Evolutionary conservation across 176 grass and related monocot species (phyloP), one percentile per base, ranked within the genome.

Genomic region (Zea mays): DNA sequence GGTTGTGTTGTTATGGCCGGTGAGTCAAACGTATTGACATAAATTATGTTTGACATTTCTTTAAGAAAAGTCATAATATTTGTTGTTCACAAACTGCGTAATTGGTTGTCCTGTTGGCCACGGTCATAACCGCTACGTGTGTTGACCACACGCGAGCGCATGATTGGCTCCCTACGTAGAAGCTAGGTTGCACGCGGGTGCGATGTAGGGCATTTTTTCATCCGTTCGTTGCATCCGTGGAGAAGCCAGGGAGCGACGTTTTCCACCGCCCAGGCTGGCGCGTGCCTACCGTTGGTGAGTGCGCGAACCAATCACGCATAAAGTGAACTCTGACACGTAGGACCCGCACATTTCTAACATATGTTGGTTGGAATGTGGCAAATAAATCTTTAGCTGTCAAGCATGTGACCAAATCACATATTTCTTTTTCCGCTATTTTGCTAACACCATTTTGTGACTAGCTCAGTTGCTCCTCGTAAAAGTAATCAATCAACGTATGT

Each of bases 1-100:
- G 86, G 87, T 45, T 92, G 91, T 90, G 95, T 87, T 75, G 86
- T 98, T 80, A 72, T 94, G 56, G 92, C 85, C 49, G 95, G 89
- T 94, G 90, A 52, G 13, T 11, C 49, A 43, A 56, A 64, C 15
- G 10, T 21, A 27, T 59, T 16, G 12, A 45, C 56, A 34, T 71
- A n/a, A 88, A 50, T 58, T 66, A 27, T 4, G 62, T 39, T 63
- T 19, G 6, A n/a, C 4, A 34, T 81, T 67, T 74, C 8, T 82
- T 76, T 81, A 8, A 14, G 3, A 45, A 54, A 33, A 73, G 61
- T 42, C 63, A 51, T 6, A 54, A 41, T 65, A 58, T 17, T 0
- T 75, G 19, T 63, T n/a, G 51, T 81, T 77, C 7, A 63, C 35
- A n/a, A n/a, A n/a, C n/a, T n/a, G n/a, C n/a, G n/a, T n/a, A n/a